Conservation (phyloP, 176 grass and related monocot genomes). For the Carex littledalei region DNA sequence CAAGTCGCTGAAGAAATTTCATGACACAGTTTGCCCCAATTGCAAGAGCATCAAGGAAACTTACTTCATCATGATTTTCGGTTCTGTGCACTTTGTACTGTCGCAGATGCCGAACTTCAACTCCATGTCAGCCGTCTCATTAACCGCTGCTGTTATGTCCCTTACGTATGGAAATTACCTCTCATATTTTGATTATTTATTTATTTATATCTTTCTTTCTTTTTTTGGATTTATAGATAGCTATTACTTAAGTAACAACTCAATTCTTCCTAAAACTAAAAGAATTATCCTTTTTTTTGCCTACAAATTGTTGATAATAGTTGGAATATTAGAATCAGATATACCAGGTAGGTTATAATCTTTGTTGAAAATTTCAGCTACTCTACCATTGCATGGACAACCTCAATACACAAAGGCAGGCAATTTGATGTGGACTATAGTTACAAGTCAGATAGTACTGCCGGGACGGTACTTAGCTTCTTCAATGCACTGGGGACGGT, state of each 20-base stretch:
- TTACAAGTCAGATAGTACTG: constrained; percentile 4
- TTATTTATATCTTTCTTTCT: not conserved
- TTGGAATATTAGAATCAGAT: not conserved
- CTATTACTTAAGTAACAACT: too few relatives aligned
- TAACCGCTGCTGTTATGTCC: constrained; percentile 40
- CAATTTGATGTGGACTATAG: constrained; percentile 10
- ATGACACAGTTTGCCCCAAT: constrained; percentile 20
- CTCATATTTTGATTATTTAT: not conserved
- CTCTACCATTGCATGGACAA: constrained; percentile 16
- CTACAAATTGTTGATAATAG: not conserved
- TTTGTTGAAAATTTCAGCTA: not conserved
- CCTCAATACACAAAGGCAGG: constrained; percentile 4
- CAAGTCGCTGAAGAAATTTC: constrained; percentile 51
- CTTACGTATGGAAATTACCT: constrained; percentile 10
- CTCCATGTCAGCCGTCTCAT: constrained; percentile 47
- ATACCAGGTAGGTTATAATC: not conserved
- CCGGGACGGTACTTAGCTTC: constrained; percentile 17
- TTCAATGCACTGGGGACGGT: constrained; percentile 33
- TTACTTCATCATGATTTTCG: constrained; percentile 52
- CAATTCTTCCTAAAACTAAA: not conserved
- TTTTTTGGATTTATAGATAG: not conserved
- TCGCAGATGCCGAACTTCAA: constrained; percentile 47
- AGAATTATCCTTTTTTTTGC: not conserved
- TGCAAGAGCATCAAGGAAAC: not conserved
- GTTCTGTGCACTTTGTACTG: constrained; percentile 26